phyloP scores from a whole-genome alignment of 129 eudicot genomes.

The Gnaphalium uliginosum region DNA sequence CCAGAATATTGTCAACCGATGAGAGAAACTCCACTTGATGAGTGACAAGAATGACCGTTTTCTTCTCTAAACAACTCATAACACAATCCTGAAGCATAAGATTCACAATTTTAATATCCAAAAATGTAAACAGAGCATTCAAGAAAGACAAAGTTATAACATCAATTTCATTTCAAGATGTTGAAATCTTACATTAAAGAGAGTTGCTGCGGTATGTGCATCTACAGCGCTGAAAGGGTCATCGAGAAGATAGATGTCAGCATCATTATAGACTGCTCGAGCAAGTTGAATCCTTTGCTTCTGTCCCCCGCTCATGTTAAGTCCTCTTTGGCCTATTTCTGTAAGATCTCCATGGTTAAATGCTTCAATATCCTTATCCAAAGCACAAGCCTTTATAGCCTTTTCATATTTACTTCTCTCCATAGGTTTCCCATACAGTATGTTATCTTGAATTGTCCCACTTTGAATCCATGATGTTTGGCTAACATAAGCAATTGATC shows the following conservation, averaged over 20 bases:
- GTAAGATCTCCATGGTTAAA: conserved; percentile 75
- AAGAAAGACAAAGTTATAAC: conserved; percentile 2
- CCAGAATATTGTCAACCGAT: conserved; percentile 70
- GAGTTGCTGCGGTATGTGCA: conserved; percentile 87
- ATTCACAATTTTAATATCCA: conserved; percentile 12
- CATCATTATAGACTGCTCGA: conserved; percentile 82
- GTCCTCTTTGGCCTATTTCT: conserved; percentile 88
- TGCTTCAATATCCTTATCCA: conserved; percentile 69
- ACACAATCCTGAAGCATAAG: conserved; percentile 66
- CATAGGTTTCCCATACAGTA: conserved; percentile 77
- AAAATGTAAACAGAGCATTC: not conserved
- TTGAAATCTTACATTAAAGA: conserved; percentile 55
- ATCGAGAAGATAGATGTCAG: conserved; percentile 82
- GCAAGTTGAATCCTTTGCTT: conserved; percentile 91
- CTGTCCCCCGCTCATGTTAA: conserved; percentile 90
- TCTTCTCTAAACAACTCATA: conserved; percentile 54
- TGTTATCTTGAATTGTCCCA: conserved; percentile 78
- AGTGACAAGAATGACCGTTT: conserved; percentile 79
- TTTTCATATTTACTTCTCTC: conserved; percentile 52
- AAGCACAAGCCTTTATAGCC: conserved; percentile 60
- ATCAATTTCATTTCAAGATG: conserved; percentile 3
- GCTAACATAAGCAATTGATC: conserved; percentile 80
- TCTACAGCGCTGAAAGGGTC: conserved; percentile 94
- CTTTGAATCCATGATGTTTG: conserved; percentile 88
- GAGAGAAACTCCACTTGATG: conserved; percentile 89